phyloP scores from a whole-genome alignment of 2,329 filamentous ascomycete genomes.

The Pseudogymnoascus sp. region DNA sequence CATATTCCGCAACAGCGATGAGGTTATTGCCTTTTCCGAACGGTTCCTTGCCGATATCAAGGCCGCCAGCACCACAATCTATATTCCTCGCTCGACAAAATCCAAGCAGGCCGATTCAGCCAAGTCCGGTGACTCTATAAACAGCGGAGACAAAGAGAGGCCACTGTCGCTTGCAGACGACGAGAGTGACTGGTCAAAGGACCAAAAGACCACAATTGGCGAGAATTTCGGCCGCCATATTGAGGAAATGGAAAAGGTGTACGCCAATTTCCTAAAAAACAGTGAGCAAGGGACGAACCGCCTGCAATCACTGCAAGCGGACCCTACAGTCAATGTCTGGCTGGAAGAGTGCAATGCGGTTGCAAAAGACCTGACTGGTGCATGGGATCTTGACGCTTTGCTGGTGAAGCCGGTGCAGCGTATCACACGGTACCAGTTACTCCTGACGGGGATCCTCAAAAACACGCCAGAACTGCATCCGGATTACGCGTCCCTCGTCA shows the following conservation, averaged over 20 bases:
- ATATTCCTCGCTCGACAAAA: constrained; percentile 47
- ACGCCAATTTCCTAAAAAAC: constrained; percentile 56
- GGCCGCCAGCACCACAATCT: constrained; percentile 69
- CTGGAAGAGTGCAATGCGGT: constrained; percentile 87
- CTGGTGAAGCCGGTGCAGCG: constrained; percentile 95
- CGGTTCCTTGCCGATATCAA: constrained; percentile 73
- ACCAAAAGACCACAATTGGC: constrained; percentile 27
- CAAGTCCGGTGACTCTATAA: constrained; percentile 11
- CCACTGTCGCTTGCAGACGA: not conserved
- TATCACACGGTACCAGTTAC: constrained; percentile 84
- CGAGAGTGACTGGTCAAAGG: constrained; percentile 17
- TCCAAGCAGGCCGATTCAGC: constrained; percentile 36
- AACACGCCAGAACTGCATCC: constrained; percentile 77
- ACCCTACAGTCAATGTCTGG: constrained; percentile 69
- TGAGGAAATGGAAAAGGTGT: constrained; percentile 51
- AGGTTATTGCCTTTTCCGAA: constrained; percentile 81
- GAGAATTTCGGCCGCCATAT: constrained; percentile 38
- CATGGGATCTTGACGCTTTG: constrained; percentile 93
- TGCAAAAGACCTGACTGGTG: constrained; percentile 82
- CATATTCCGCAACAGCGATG: constrained; percentile 87
- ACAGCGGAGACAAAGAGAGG: constrained; percentile 18
- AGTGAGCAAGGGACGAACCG: constrained; percentile 55
- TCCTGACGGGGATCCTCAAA: constrained; percentile 72
- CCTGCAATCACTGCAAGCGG: constrained; percentile 55
- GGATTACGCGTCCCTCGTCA: constrained; percentile 59